phyloP scores from a whole-genome alignment of 306 rosid genomes.

The Corylus heterophylla region DNA sequence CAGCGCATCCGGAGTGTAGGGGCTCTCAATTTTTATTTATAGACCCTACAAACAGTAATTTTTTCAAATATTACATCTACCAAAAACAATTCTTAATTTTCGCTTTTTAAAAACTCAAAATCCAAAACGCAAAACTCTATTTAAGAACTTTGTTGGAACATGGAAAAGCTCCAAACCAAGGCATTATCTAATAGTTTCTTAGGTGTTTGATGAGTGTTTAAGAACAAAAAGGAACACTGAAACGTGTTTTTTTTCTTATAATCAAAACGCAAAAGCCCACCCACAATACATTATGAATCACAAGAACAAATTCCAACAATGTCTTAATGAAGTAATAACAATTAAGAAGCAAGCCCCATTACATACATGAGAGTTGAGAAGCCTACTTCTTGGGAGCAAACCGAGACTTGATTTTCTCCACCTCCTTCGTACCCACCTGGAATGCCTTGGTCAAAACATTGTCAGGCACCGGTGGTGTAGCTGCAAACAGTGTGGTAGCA shows the following conservation, averaged over 20 bases:
- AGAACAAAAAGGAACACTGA: no score
- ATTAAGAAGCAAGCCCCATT: not conserved
- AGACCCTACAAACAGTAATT: no score
- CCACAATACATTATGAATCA: constrained; percentile 1
- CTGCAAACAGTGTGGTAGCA: constrained; percentile 56
- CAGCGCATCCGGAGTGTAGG: no score
- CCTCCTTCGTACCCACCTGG: constrained; percentile 55
- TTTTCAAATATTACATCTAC: no score
- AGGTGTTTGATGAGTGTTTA: no score
- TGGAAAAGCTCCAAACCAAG: no score
- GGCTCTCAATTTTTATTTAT: no score
- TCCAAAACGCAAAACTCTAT: no score
- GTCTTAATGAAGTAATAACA: not conserved
- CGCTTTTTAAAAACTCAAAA: no score
- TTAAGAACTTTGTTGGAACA: no score
- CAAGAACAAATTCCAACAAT: constrained; percentile 1
- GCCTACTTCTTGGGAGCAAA: constrained; percentile 56
- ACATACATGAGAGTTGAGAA: not conserved
- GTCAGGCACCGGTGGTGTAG: constrained; percentile 70
- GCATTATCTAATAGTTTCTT: no score
- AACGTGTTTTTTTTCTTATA: not conserved
- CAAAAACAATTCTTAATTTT: no score
- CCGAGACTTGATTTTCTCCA: constrained; percentile 64
- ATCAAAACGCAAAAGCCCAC: not conserved
- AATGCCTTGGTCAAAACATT: constrained; percentile 65